These are phyloP conservation scores for Globisporangium camurandrum DNA, from an alignment of 352 stramenopile genomes.

Conservation along the genomic window DNA sequence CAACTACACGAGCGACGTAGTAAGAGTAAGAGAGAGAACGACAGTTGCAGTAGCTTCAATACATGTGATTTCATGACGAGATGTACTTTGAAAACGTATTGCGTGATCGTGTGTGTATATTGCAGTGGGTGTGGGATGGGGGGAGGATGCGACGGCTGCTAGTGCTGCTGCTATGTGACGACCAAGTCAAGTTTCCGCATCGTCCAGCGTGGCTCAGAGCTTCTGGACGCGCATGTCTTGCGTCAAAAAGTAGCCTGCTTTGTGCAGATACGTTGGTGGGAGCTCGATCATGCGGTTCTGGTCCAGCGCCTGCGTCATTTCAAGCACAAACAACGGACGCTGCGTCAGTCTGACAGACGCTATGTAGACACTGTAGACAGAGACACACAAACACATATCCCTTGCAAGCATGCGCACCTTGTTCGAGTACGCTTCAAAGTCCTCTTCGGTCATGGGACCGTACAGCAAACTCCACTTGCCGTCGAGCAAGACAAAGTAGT, in stretches of 20 bases:
- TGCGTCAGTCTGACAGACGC: too few species aligned
- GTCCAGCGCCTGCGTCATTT: constrained; percentile 39
- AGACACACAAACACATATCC: background rate
- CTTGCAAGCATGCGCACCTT: constrained; percentile 26
- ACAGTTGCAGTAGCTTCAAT: too few species aligned
- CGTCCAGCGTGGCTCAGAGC: constrained; percentile 31
- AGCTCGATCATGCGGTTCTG: constrained; percentile 61
- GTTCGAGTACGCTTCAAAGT: constrained; percentile 71
- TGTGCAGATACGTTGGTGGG: constrained; percentile 75
- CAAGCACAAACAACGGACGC: too few species aligned
- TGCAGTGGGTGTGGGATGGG: too few species aligned
- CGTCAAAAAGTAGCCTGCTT: constrained; percentile 67
- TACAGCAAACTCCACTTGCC: constrained; percentile 84
- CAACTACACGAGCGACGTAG: too few species aligned
- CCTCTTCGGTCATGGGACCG: constrained; percentile 76
- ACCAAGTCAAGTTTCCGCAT: too few species aligned
- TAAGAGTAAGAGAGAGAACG: background rate
- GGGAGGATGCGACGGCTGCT: too few species aligned
- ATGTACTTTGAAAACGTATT: too few species aligned
- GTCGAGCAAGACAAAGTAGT: constrained; percentile 80
- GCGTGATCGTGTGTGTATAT: too few species aligned
- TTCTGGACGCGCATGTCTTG: constrained; percentile 60
- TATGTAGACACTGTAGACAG: too few species aligned
- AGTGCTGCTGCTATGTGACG: too few species aligned
- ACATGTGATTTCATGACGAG: too few species aligned